Evolutionary conservation across 352 stramenopile species (phyloP).

Genomic region (Phytophthora melonis): DNA sequence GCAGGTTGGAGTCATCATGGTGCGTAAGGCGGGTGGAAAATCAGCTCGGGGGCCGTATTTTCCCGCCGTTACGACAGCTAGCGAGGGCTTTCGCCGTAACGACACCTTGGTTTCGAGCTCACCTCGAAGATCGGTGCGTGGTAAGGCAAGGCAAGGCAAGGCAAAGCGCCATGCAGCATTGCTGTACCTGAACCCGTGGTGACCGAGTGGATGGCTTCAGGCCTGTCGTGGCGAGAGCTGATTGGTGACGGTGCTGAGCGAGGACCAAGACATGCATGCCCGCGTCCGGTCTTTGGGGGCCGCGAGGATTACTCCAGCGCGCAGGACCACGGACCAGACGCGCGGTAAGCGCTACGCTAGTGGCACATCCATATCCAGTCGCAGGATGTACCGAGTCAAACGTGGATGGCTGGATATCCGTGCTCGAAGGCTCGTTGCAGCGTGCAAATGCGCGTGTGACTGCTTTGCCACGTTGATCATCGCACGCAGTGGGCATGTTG

Average conservation of each 20-base stretch:
- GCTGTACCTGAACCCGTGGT: background rate
- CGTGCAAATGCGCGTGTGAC: no score
- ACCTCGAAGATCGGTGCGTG: no score
- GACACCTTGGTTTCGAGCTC: no score
- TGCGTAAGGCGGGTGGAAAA: no score
- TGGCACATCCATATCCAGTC: slow-evolving; percentile 8
- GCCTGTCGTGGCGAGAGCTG: slow-evolving; percentile 7
- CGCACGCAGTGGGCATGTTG: background rate
- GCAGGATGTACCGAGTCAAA: slow-evolving; percentile 13
- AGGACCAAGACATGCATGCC: slow-evolving; percentile 5
- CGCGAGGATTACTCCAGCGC: slow-evolving; percentile 24
- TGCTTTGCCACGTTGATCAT: no score
- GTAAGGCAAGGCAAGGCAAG: no score
- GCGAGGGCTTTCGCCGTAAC: no score
- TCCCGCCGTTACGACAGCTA: no score
- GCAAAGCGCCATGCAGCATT: no score
- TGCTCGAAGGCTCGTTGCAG: background rate
- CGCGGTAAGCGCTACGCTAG: slow-evolving; percentile 4
- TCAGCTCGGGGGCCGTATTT: no score
- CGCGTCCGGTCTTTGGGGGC: background rate
- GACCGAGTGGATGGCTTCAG: background rate
- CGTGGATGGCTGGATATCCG: slow-evolving; percentile 10
- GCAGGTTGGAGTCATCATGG: no score
- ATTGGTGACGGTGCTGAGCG: slow-evolving; percentile 2
- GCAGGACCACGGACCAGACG: background rate